Percentiles rank a stretch among this genome's conserved stretches.
Evolutionary conservation across 768 basidiomycete genomes (phyloP).

Genomic region (Xerocomellus intermedius): DNA sequence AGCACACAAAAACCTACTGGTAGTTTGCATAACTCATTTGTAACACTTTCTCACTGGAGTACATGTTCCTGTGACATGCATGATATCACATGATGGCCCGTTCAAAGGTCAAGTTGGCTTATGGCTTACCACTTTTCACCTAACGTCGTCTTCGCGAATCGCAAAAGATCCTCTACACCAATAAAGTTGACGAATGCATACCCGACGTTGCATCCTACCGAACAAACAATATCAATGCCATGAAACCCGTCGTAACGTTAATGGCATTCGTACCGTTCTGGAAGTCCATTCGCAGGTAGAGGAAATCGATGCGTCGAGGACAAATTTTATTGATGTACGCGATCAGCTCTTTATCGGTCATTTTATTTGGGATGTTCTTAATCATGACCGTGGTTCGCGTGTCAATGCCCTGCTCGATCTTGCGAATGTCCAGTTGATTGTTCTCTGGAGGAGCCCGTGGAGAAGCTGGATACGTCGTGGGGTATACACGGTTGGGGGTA

Average conservation of each 20-base stretch:
- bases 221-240: constrained; percentile 2
- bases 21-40: constrained; percentile 94
- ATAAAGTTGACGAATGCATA: constrained; percentile 93
- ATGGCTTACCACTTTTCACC: constrained; percentile 74
- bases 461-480: constrained; percentile 25
- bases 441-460: constrained; percentile 36
- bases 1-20: constrained; percentile 57
- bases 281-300: constrained; percentile 88
- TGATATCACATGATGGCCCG: neutral
- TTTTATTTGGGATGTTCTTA: constrained; percentile 92
- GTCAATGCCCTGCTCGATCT: constrained; percentile 75
- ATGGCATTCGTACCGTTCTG: constrained; percentile 55
- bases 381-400: constrained; percentile 87
- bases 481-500: constrained; percentile 19
- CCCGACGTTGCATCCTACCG: constrained; percentile 69
- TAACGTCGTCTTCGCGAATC: constrained; percentile 69
- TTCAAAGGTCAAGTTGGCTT: neutral
- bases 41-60: constrained; percentile 85
- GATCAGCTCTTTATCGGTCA: constrained; percentile 73
- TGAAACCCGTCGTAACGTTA: neutral
- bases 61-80: constrained; percentile 70
- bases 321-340: constrained; percentile 69
- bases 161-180: constrained; percentile 68
- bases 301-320: constrained; percentile 77
- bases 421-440: constrained; percentile 63